Evolutionary conservation across 202 grass and related monocot genomes (phyloP).

Genomic region (Panicum virgatum): DNA sequence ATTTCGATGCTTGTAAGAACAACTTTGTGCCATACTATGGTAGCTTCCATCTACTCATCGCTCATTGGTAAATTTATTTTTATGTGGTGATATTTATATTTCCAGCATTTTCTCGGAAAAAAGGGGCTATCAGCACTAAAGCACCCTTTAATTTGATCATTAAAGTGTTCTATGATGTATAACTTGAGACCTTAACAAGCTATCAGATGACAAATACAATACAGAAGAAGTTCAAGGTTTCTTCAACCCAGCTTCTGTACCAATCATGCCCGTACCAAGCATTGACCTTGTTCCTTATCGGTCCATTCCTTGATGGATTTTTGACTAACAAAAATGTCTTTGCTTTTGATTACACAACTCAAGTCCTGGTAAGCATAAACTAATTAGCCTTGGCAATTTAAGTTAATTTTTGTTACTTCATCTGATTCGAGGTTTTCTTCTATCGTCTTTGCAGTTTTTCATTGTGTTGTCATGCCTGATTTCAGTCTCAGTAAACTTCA

Average conservation of each 20-base stretch:
- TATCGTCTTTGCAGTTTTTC: conserved; percentile 73
- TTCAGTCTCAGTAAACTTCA: conserved; percentile 99
- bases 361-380: conserved; percentile 95
- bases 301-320: conserved; percentile 95
- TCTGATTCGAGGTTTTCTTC: conserved; percentile 37
- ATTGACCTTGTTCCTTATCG: conserved; percentile 71
- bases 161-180: conserved; percentile 24
- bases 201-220: conserved; percentile 99
- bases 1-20: neutral
- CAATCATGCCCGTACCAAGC: conserved; percentile 98
- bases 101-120: neutral
- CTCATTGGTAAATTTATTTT: neutral
- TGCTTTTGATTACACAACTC: conserved; percentile 89
- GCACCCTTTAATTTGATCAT: neutral
- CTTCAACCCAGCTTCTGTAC: conserved; percentile 96
- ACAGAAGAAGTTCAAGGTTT: conserved; percentile 99
- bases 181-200: conserved; percentile 65
- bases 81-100: neutral
- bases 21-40: neutral
- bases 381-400: conserved; percentile 20
- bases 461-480: conserved; percentile 94
- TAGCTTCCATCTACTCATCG: neutral
- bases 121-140: neutral
- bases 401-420: conserved; percentile 34
- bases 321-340: conserved; percentile 95